These are phyloP conservation scores for Penicillium nordicum DNA, from an alignment of 2,329 filamentous ascomycete species.

Conservation along the genomic window DNA sequence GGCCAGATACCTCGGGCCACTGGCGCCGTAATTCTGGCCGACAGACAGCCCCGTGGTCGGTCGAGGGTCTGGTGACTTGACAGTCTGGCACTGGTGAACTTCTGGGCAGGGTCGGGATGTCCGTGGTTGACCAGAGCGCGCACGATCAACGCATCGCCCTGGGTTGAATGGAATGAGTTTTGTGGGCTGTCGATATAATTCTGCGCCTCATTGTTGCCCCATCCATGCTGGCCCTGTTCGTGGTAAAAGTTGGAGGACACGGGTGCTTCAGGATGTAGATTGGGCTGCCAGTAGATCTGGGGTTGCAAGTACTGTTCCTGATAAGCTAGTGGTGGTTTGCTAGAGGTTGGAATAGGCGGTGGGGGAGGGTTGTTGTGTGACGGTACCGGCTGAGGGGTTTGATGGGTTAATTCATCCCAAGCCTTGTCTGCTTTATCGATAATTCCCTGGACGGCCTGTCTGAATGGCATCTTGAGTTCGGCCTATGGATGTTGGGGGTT, in stretches of 20 bases:
- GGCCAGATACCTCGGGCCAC: conserved; percentile 25
- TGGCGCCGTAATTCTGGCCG: conserved; percentile 21
- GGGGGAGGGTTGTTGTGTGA: conserved; percentile 18
- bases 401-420: conserved; percentile 19
- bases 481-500: conserved; percentile 12
- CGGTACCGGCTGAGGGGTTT: conserved; percentile 2
- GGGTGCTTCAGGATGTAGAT: conserved; percentile 20
- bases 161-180: conserved; percentile 24
- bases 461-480: conserved; percentile 24
- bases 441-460: conserved; percentile 22
- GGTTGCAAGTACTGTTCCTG: conserved; percentile 19
- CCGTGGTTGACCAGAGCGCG: conserved; percentile 24
- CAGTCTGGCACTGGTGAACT: conserved; percentile 24
- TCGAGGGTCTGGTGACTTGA: conserved; percentile 24
- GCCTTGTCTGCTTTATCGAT: conserved; percentile 24
- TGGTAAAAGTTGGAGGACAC: conserved; percentile 23
- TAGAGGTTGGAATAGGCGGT: conserved; percentile 23
- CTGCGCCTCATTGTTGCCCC: conserved; percentile 26
- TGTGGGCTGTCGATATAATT: conserved; percentile 23
- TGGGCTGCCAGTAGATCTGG: conserved; percentile 23
- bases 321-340: conserved; percentile 18
- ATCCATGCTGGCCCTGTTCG: conserved; percentile 24
- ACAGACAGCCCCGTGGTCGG: conserved; percentile 24
- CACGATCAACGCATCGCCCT: conserved; percentile 23
- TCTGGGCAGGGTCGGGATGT: conserved; percentile 21